phyloP scores from a whole-genome alignment of 371 early-diverging fungal species.

The Mortierella sp. region DNA sequence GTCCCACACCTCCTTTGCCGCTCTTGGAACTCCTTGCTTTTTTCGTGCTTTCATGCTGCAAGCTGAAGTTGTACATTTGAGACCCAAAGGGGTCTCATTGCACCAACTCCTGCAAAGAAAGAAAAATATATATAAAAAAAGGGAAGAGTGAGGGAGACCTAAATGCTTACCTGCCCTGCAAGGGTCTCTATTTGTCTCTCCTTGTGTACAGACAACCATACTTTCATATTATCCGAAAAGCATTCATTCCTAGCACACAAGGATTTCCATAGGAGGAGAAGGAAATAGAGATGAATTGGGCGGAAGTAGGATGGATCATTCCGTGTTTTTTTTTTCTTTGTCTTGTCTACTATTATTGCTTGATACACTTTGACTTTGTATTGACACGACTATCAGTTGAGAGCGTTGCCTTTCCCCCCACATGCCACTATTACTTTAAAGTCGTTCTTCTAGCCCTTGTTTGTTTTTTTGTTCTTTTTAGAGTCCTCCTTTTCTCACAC shows the following conservation, averaged over 20 bases:
- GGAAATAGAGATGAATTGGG: not conserved
- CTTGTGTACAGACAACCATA: not conserved
- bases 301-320: slow-evolving; percentile 1
- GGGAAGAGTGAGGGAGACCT: not conserved
- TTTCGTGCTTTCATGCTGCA: not conserved
- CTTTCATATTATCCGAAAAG: not conserved
- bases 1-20: slow-evolving; percentile 3
- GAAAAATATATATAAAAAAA: not conserved
- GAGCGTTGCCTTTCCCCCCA: not conserved
- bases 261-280: not conserved
- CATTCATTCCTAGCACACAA: not conserved
- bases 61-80: not conserved
- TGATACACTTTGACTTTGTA: not conserved
- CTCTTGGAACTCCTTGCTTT: not conserved
- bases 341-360: not conserved
- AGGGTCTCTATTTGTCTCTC: slow-evolving; percentile 22
- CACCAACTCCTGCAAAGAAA: slow-evolving; percentile 1
- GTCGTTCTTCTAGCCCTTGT: slow-evolving; percentile 2
- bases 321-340: not conserved
- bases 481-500: not conserved
- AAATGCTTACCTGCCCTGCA: slow-evolving; percentile 25
- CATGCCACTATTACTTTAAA: not conserved
- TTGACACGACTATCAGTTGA: not conserved
- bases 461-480: not conserved
- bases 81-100: not conserved